Evolutionary conservation across 768 basidiomycete genomes (phyloP), one percentile per base, ranked within the genome.

Genomic region (Grammothele lineata): DNA sequence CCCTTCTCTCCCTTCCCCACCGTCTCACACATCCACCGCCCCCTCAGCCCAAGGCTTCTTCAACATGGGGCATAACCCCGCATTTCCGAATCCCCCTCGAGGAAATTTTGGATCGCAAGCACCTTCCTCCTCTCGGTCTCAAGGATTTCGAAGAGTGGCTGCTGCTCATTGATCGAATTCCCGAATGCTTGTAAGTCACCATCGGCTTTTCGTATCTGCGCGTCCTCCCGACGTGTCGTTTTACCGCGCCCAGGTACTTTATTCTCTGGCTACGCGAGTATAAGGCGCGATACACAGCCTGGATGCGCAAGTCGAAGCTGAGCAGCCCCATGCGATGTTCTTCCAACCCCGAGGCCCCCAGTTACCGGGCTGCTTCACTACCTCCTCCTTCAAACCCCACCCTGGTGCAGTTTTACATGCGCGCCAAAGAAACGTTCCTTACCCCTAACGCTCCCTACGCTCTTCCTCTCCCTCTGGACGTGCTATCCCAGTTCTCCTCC

Each of bases 221-320:
- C n/a, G 6, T 21, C n/a, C n/a, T 35, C 39, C 34, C 14, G 37
- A 35, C 30, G 23, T 3, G 50, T 36, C 35, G 17, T 7, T n/a
- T 57, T 51, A 49, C 37, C 50, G 14, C 49, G 22, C 51, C 5
- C 57, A 83, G 83, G 17, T 90, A 90, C 58, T 90, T 90, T 59
- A 75, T 77, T n/a, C 77, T 90, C 40, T 90, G 87, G 87, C 70
- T 89, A 24, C 78, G 78, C 51, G 87, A 89, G 54, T 90, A 90
- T 56, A 81, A 76, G 10, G 55, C 61, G 1, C 71, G 72, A 23
- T 76, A 77, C 56, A 61, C 65, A 2, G 61, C 59, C 0, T 77
- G 76, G 76, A 57, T 54, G 0, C 62, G 59, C 11, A 62, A 62
- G 53, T 63, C 62, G 48, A 61, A 63, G 35, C 33, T 38, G 26